phyloP scores from a whole-genome alignment of 1,284 basidiomycete species.

The Apiotrichum porosum region DNA sequence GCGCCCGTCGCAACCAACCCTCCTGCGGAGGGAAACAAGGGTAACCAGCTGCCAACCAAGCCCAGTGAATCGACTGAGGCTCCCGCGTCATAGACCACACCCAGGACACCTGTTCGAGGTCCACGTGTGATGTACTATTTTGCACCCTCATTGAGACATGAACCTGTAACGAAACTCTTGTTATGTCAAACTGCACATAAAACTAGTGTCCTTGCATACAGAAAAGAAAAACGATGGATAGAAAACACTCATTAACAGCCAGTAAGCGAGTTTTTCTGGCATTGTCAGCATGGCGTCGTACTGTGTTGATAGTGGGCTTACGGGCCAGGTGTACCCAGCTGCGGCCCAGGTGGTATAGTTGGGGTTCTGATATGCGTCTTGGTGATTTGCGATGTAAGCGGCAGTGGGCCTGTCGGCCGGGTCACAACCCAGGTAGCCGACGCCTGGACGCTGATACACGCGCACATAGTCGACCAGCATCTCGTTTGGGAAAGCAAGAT shows the following conservation, averaged over 20 bases:
- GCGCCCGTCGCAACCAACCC: not conserved
- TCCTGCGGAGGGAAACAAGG: not conserved
- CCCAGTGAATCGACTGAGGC: too few relatives aligned
- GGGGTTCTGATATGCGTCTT: constrained; percentile 36
- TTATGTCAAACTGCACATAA: too few relatives aligned
- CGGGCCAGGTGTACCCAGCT: constrained; percentile 35
- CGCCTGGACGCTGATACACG: constrained; percentile 64
- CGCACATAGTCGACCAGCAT: constrained; percentile 73
- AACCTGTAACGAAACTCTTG: too few relatives aligned
- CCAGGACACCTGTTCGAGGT: not conserved
- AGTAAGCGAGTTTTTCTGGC: constrained; percentile 19
- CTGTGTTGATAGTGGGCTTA: constrained; percentile 19
- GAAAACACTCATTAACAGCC: constrained; percentile 9
- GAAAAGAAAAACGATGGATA: not conserved
- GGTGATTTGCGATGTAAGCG: constrained; percentile 39
- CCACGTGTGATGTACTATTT: too few relatives aligned
- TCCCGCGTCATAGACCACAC: not conserved
- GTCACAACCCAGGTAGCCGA: constrained; percentile 74
- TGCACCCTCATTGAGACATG: too few relatives aligned
- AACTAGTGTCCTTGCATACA: constrained; percentile 18
- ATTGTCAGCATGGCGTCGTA: not conserved
- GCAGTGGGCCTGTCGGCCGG: constrained; percentile 70
- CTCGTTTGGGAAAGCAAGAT: constrained; percentile 63
- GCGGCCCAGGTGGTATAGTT: constrained; percentile 38
- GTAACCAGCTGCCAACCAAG: not conserved